A percentile compares a stretch with the other conserved stretches of the same genome.
Evolutionary conservation across 2,329 filamentous ascomycete genomes (phyloP).

Genomic region (Ophiocordyceps camponoti-saundersi): DNA sequence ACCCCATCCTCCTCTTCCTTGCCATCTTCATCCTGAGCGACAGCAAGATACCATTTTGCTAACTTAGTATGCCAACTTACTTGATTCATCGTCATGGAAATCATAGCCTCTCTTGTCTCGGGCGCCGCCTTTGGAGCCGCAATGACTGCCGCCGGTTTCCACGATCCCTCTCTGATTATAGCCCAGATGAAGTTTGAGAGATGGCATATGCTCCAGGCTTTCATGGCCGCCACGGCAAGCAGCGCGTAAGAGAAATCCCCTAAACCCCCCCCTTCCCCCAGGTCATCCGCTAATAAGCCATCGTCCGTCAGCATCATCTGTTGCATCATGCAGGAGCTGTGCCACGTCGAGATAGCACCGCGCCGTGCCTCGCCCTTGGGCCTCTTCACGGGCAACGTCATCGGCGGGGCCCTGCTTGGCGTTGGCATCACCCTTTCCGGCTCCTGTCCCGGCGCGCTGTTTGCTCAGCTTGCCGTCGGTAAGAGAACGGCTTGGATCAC

Average conservation of each 20-base stretch:
- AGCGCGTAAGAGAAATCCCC: slow-evolving; percentile 33
- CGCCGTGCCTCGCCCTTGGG: slow-evolving; percentile 33
- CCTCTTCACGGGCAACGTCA: slow-evolving; percentile 41
- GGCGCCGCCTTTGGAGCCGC: slow-evolving; percentile 46
- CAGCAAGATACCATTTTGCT: too few species aligned
- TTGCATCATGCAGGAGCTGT: slow-evolving; percentile 23
- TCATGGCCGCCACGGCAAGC: slow-evolving; percentile 42
- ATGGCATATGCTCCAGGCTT: slow-evolving; percentile 50
- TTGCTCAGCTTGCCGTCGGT: slow-evolving; percentile 40
- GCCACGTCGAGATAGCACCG: slow-evolving; percentile 25
- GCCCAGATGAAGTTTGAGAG: slow-evolving; percentile 42
- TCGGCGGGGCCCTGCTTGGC: slow-evolving; percentile 45
- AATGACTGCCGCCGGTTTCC: slow-evolving; percentile 41
- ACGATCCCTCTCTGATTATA: slow-evolving; percentile 40
- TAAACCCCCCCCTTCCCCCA: not conserved
- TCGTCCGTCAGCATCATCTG: slow-evolving; percentile 25
- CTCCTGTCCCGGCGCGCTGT: slow-evolving; percentile 47
- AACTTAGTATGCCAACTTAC: too few species aligned
- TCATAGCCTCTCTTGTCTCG: slow-evolving; percentile 13
- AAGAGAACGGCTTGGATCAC: slow-evolving; percentile 33
- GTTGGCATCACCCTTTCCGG: slow-evolving; percentile 50
- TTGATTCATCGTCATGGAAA: too few species aligned
- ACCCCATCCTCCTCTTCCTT: too few species aligned
- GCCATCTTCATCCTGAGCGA: too few species aligned
- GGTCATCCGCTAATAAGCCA: not conserved